Evolutionary conservation across 1,284 basidiomycete genomes (phyloP), one percentile per base, ranked within the genome.

Genomic region (Volvariella surrecta): DNA sequence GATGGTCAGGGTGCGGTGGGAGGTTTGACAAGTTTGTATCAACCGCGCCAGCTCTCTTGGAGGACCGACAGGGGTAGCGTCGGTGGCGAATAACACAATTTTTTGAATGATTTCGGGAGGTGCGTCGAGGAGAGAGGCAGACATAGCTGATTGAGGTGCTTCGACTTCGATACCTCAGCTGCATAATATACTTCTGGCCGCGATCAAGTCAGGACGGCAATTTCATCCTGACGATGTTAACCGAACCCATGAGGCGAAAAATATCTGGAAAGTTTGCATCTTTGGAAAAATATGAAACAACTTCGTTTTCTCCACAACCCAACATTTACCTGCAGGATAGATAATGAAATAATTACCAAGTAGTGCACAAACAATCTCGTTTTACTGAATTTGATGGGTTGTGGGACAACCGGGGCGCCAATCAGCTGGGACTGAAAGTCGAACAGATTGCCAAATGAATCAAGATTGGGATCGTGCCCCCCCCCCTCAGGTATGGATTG

Each of bases 81-180:
- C 44, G 43, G 60, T 52, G 11, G 60, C 52, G 42, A 55, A 55
- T 13, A 63, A 50, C 19, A 55, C 53, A 28, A 70, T 62, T 20
- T 59, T 55, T 43, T 65, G 60, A 32, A 68, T 50, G 17, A 64
- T 51, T 45, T 64, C 58, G 6, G 53, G 54, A 16, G 63, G 59
- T 37, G 56, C 52, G 30, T 56, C 47, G 40, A 59, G 50, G 24
- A 63, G 49, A 46, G 59, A 53, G 44, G 45, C 35, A 40, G 55
- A 40, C 60, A 61, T 59, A 28, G 47, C 48, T 52, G 44, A 53
- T 21, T 38, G 24, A 24, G 28, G 40, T 7, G 40, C 15, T 22
- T 31, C 22, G 20, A 31, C 7, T n/a, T n/a, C n/a, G 17, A 22
- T 16, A 18, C 20, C 21, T 6, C 15, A 6, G 24, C 6, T 37